Evolutionary conservation across 2,329 filamentous ascomycete species (phyloP), one percentile per base, ranked within the genome.

Genomic region (Ascomycota sp.): DNA sequence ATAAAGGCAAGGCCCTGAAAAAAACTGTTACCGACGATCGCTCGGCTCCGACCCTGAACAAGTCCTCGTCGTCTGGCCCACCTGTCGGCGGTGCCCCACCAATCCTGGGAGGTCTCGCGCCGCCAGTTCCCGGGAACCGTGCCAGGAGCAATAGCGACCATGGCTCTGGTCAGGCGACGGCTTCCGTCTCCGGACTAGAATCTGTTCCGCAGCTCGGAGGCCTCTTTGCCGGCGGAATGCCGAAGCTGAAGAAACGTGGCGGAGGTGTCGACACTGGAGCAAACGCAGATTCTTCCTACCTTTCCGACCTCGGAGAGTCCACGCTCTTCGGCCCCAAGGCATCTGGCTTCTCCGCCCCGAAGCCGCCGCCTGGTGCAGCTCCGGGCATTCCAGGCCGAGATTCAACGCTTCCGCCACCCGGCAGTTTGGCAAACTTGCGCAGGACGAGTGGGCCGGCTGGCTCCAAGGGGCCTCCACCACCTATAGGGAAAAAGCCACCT

Each of bases 21-120:
- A 93, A 92, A 55, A 65, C 81, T 26, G 75, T 82, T 36, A 80
- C 84, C 43, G 93, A 95, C 56, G 86, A 95, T 54, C 75, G 86
- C 53, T 93, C 84, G 16, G 81, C 81, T 7, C 86, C 86, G 1
- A 46, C 67, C 33, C 53, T 93, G 36, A 41, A 6, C 37, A 51
- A 45, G 11, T 36, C 49, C 10, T 47, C 47, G 9, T 47, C 52
- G 26, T 65, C 67, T 9, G 66, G 63, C 26, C 72, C 66, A 35
- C 66, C 75, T 9, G 57, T 79, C 36, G 76, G 72, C 43, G 76
- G 78, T 40, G 84, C 83, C 33, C 84, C 84, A 29, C 77, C 84
- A 16, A 63, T 92, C 7, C 68, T 74, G 1, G 65, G 64, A 24
- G 70, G 72, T 11, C 62, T 82, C 28, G 75, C 78, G 41, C 80